Conservation (phyloP, 805 yeast genomes). For the Candida incommunis region DNA sequence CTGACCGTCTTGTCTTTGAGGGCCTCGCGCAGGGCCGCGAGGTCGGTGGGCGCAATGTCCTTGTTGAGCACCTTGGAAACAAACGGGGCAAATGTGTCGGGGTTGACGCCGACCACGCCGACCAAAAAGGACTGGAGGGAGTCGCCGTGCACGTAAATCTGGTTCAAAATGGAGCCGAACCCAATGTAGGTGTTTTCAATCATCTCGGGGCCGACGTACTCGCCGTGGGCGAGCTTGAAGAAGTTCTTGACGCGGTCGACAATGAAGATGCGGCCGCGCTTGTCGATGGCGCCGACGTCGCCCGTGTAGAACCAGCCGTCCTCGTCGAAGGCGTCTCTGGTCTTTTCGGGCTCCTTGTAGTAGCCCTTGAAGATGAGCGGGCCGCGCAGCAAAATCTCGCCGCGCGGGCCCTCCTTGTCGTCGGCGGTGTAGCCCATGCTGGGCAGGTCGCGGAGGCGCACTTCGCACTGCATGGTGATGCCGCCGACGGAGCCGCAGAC, state of each 20-base stretch:
- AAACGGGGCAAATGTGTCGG: conserved; percentile 26
- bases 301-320: conserved; percentile 59
- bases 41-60: conserved; percentile 17
- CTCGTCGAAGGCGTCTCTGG: conserved; percentile 34
- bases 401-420: conserved; percentile 32
- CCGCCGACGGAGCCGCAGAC: conserved; percentile 48
- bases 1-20: conserved; percentile 25
- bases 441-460: conserved; percentile 49
- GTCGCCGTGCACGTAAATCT: conserved; percentile 52
- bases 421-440: conserved; percentile 38
- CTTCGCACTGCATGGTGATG: conserved; percentile 38
- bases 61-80: conserved; percentile 15
- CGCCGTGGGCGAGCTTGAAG: conserved; percentile 54
- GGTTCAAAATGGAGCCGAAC: conserved; percentile 35
- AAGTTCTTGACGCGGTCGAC: conserved; percentile 70
- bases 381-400: conserved; percentile 52
- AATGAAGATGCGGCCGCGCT: conserved; percentile 40
- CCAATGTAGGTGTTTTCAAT: conserved; percentile 52
- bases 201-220: conserved; percentile 63
- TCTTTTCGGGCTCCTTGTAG: conserved; percentile 42
- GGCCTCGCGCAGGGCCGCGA: conserved; percentile 17
- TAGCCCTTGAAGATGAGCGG: conserved; percentile 46
- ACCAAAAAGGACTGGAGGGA: conserved; percentile 41
- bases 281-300: conserved; percentile 43
- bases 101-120: conserved; percentile 49